phyloP scores from a whole-genome alignment of 1,284 basidiomycete genomes.

The Flammula alnicola region DNA sequence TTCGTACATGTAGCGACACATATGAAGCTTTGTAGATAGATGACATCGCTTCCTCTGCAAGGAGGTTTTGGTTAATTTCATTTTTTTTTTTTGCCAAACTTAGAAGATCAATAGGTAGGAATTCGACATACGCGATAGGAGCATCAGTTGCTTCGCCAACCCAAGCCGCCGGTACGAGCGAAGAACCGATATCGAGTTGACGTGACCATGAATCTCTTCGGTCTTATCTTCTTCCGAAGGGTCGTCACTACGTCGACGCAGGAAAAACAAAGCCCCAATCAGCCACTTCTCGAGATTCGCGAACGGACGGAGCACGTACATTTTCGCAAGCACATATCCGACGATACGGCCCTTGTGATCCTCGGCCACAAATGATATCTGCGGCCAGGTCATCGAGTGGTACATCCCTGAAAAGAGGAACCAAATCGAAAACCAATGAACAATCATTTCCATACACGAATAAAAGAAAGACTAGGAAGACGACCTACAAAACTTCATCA shows the following conservation, averaged over 20 bases:
- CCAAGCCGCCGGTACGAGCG: conserved; percentile 85
- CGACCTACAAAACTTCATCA: conserved; percentile 83
- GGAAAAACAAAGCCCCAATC: conserved; percentile 4
- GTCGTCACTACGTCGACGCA: conserved; percentile 45
- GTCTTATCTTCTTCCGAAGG: conserved; percentile 63
- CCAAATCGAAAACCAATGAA: neutral
- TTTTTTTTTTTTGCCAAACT: no score
- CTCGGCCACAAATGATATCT: conserved; percentile 93
- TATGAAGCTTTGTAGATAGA: conserved; percentile 77
- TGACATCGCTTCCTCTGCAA: conserved; percentile 86
- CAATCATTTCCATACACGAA: neutral
- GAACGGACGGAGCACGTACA: conserved; percentile 53
- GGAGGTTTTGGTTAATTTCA: neutral
- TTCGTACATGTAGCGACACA: conserved; percentile 86
- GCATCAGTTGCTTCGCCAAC: conserved; percentile 88
- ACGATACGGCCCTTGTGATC: conserved; percentile 89
- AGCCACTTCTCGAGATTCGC: conserved; percentile 12
- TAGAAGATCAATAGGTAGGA: neutral
- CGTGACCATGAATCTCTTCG: conserved; percentile 75
- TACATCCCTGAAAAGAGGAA: conserved; percentile 70
- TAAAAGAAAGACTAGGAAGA: neutral
- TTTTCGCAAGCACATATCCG: conserved; percentile 94
- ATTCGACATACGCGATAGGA: conserved; percentile 71
- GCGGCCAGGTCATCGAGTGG: conserved; percentile 91
- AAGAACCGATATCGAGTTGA: conserved; percentile 91